These are phyloP conservation scores for Didymella glomerata DNA, from an alignment of 2,329 filamentous ascomycete species.

Conservation along the genomic window DNA sequence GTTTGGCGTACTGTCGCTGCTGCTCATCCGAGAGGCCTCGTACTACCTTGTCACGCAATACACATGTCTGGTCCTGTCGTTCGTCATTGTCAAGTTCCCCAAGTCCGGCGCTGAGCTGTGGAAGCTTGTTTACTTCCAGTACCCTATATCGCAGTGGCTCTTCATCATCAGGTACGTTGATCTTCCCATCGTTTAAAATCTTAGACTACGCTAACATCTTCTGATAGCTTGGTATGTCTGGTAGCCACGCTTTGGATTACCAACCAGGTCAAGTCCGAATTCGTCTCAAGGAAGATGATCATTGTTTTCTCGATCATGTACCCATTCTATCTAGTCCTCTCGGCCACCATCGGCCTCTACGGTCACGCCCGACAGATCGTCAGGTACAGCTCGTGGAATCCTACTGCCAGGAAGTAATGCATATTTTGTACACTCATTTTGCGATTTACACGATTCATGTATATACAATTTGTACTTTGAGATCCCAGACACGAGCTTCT, in stretches of 20 bases:
- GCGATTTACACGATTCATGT: background rate
- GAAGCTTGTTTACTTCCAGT: constrained; percentile 58
- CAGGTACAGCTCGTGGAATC: constrained; percentile 59
- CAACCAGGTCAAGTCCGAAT: constrained; percentile 57
- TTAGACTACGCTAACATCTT: constrained; percentile 25
- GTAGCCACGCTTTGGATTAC: constrained; percentile 59
- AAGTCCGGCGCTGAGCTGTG: constrained; percentile 49
- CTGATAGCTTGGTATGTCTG: constrained; percentile 52
- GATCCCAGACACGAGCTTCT: background rate
- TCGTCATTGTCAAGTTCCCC: constrained; percentile 58
- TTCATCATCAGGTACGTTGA: constrained; percentile 54
- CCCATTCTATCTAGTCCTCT: constrained; percentile 56
- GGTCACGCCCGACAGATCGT: constrained; percentile 58
- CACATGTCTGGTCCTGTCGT: constrained; percentile 56
- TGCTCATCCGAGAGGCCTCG: constrained; percentile 57
- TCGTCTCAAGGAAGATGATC: constrained; percentile 54
- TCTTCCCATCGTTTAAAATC: background rate
- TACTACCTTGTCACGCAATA: constrained; percentile 62
- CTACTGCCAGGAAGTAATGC: constrained; percentile 52
- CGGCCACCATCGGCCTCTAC: constrained; percentile 57
- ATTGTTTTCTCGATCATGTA: constrained; percentile 55
- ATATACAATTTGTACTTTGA: background rate
- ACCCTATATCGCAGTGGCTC: constrained; percentile 59
- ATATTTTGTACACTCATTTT: background rate
- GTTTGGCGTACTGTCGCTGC: constrained; percentile 57